Evolutionary conservation across 345 rosid species (phyloP).

Genomic region (Erysimum cheiranthoides): DNA sequence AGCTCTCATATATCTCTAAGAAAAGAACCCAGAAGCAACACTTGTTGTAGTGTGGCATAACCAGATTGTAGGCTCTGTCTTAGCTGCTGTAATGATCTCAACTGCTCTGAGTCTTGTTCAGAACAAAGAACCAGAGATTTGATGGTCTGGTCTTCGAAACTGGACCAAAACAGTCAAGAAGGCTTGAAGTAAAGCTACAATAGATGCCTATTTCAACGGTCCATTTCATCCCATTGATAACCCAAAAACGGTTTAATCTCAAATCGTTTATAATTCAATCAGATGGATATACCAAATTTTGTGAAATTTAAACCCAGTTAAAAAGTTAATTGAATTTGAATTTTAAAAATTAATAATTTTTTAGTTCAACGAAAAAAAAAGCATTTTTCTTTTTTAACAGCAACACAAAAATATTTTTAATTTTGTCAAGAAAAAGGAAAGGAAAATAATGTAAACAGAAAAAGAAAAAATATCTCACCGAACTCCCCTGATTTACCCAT

Average conservation of each 20-base stretch:
- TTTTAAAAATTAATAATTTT: too few relatives aligned
- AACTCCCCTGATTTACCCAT: constrained; percentile 11
- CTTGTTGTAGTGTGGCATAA: neutral
- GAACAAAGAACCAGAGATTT: neutral
- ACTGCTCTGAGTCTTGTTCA: neutral
- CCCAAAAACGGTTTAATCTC: neutral
- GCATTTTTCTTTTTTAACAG: too few relatives aligned
- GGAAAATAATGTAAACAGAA: neutral
- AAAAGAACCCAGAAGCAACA: neutral
- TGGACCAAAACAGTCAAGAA: neutral
- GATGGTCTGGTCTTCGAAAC: neutral
- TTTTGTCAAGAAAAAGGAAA: neutral
- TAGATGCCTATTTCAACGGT: neutral
- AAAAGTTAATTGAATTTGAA: too few relatives aligned
- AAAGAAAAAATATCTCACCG: constrained; percentile 12
- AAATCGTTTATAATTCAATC: neutral
- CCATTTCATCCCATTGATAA: neutral
- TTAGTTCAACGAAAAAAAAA: too few relatives aligned
- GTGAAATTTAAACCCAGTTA: neutral
- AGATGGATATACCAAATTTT: neutral
- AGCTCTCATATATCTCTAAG: neutral
- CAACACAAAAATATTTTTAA: too few relatives aligned
- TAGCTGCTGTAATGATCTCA: neutral
- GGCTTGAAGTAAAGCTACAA: neutral
- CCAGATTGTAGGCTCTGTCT: neutral